Percentiles rank a stretch among this genome's conserved stretches.
These are phyloP conservation scores for Candida chilensis DNA, from an alignment of 805 yeast species.

Conservation along the genomic window DNA sequence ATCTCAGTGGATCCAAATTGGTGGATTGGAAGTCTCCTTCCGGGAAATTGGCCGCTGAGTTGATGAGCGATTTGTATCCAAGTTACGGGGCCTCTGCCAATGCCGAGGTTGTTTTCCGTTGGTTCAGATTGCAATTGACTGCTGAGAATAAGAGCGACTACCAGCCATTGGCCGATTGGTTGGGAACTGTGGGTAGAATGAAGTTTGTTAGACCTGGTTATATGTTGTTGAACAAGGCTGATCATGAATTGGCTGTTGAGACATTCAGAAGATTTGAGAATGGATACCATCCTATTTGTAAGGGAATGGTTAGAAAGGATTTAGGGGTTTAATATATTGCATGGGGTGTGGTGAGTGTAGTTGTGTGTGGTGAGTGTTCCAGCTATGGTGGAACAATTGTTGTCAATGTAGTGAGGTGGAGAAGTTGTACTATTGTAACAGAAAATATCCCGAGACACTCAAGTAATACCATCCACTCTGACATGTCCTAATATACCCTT, in stretches of 20 bases:
- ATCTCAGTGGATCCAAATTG: slow-evolving; percentile 40
- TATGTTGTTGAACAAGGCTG: slow-evolving; percentile 52
- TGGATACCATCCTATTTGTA: slow-evolving; percentile 80
- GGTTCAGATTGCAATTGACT: slow-evolving; percentile 58
- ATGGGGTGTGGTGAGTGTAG: too few species aligned
- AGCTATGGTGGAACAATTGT: too few species aligned
- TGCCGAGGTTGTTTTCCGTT: slow-evolving; percentile 76
- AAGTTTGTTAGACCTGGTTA: slow-evolving; percentile 88
- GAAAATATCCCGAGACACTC: too few species aligned
- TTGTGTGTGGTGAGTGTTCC: too few species aligned
- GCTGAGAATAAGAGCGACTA: slow-evolving; percentile 40
- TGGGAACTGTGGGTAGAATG: slow-evolving; percentile 91
- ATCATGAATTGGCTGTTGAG: slow-evolving; percentile 51
- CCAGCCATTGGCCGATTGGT: slow-evolving; percentile 63
- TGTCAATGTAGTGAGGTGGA: too few species aligned
- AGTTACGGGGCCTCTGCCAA: slow-evolving; percentile 47
- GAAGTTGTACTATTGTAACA: too few species aligned
- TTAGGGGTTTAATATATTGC: slow-evolving; percentile 41
- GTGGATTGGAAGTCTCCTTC: slow-evolving; percentile 25
- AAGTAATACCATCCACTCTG: too few species aligned
- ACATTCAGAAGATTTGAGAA: slow-evolving; percentile 54
- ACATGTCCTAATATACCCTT: too few species aligned
- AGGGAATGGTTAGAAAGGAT: slow-evolving; percentile 77
- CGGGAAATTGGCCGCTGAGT: slow-evolving; percentile 17
- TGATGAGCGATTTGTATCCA: slow-evolving; percentile 14